Percentiles rank a stretch among this genome's conserved stretches.
phyloP scores from a whole-genome alignment of 2,329 filamentous ascomycete genomes.

The Fusarium austroafricanum region DNA sequence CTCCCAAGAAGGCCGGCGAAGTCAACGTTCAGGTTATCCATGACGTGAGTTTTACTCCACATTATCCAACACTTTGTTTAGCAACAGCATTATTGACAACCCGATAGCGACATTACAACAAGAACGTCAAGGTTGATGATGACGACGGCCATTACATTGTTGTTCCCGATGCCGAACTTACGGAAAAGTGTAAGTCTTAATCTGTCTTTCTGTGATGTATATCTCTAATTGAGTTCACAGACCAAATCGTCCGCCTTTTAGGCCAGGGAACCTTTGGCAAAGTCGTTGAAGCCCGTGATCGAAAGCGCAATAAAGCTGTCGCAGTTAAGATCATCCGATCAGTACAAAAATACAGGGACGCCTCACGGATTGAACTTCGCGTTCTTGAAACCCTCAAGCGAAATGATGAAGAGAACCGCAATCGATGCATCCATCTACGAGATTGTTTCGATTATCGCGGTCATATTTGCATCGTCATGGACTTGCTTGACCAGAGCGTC shows the following conservation, averaged over 20 bases:
- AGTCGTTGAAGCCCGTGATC: conserved; percentile 92
- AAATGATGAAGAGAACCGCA: conserved; percentile 91
- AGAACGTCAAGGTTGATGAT: conserved; percentile 85
- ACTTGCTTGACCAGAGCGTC: conserved; percentile 89
- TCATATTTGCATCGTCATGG: conserved; percentile 89
- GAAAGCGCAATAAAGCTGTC: conserved; percentile 78
- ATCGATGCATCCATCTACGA: conserved; percentile 94
- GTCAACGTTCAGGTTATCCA: conserved; percentile 72
- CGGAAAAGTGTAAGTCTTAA: conserved; percentile 83
- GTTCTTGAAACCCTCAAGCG: conserved; percentile 91
- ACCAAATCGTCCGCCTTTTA: conserved; percentile 88
- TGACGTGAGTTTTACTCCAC: conserved; percentile 65
- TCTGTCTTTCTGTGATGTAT: too few species aligned
- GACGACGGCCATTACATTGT: conserved; percentile 98
- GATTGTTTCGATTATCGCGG: conserved; percentile 98
- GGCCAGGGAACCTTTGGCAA: conserved; percentile 99
- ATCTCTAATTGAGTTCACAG: conserved; percentile 59
- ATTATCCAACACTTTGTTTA: not conserved
- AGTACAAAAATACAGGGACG: conserved; percentile 97
- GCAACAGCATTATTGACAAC: conserved; percentile 24
- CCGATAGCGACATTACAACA: conserved; percentile 55
- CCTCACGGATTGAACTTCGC: conserved; percentile 91
- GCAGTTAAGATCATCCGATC: conserved; percentile 99
- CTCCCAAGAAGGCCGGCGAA: conserved; percentile 89
- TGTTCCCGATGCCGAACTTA: conserved; percentile 84